A percentile compares a stretch with the other conserved stretches of the same genome.
phyloP scores from a whole-genome alignment of 805 yeast species.

The Spathaspora girioi region DNA sequence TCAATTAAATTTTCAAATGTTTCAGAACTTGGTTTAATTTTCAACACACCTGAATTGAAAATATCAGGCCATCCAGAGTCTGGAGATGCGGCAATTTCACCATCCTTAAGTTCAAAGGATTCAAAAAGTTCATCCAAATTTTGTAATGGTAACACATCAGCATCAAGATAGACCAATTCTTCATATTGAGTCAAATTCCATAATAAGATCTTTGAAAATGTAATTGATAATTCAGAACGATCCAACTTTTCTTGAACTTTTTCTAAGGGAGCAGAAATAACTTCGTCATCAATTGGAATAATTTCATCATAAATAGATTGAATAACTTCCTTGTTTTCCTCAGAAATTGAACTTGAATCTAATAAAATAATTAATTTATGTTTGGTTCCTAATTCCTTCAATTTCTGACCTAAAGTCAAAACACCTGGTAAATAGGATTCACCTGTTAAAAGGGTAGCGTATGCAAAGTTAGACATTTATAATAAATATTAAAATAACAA shows the following conservation, averaged over 20 bases:
- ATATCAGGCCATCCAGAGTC: conserved; percentile 33
- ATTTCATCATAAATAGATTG: conserved; percentile 21
- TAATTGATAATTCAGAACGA: conserved; percentile 22
- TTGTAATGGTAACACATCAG: conserved; percentile 24
- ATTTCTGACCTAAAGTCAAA: conserved; percentile 18
- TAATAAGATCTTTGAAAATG: conserved; percentile 23
- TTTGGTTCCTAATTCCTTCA: conserved; percentile 15
- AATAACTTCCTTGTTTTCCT: conserved; percentile 18
- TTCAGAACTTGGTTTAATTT: conserved; percentile 17
- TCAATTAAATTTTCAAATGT: conserved; percentile 16
- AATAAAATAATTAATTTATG: conserved; percentile 18
- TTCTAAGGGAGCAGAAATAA: conserved; percentile 15
- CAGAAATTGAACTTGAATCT: conserved; percentile 11
- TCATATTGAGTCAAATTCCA: conserved; percentile 22
- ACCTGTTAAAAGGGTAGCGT: conserved; percentile 23
- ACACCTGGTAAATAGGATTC: conserved; percentile 26
- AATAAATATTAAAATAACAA: not conserved
- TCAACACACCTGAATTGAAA: conserved; percentile 27
- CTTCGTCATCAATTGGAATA: conserved; percentile 16
- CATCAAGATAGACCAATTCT: conserved; percentile 22
- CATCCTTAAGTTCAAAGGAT: conserved; percentile 2
- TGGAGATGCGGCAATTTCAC: conserved; percentile 21
- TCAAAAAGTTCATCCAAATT: conserved; percentile 21
- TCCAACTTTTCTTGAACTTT: conserved; percentile 20
- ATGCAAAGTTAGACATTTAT: conserved; percentile 12